Evolutionary conservation across 257 asterid species (phyloP).

Genomic region (Datura wrightii): DNA sequence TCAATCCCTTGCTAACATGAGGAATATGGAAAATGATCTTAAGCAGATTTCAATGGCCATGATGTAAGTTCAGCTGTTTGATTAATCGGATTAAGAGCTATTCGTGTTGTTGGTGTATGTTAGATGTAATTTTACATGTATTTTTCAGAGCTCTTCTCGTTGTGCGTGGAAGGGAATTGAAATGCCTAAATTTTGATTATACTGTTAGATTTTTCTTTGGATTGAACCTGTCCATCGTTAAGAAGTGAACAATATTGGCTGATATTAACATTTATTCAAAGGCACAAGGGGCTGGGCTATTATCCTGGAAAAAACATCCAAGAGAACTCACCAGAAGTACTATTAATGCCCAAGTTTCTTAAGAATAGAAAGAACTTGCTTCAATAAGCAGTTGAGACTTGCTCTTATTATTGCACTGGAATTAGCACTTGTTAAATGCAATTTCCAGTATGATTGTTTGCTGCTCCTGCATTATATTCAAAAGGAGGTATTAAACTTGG

Average conservation of each 20-base stretch:
- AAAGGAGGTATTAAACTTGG: constrained; percentile 7
- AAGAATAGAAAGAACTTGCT: not conserved
- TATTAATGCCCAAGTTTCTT: not conserved
- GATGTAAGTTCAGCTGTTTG: constrained; percentile 67
- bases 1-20: constrained; percentile 90
- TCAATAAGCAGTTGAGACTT: not conserved
- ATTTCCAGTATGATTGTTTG: not conserved
- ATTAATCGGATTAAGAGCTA: not conserved
- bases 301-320: not conserved
- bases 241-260: constrained; percentile 18
- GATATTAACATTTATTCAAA: not conserved
- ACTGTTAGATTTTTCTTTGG: not conserved
- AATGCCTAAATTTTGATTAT: not conserved
- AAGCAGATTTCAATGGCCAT: constrained; percentile 99
- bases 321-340: not conserved
- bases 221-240: not conserved
- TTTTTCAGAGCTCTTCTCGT: not conserved
- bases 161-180: not conserved
- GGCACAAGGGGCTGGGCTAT: not conserved
- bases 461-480: not conserved
- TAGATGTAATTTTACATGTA: not conserved
- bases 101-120: not conserved
- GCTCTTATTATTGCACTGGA: not conserved
- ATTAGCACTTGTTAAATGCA: not conserved
- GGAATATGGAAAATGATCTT: constrained; percentile 88